phyloP scores from a whole-genome alignment of 495 filamentous ascomycete genomes.

The Glutinoglossum americanum region DNA sequence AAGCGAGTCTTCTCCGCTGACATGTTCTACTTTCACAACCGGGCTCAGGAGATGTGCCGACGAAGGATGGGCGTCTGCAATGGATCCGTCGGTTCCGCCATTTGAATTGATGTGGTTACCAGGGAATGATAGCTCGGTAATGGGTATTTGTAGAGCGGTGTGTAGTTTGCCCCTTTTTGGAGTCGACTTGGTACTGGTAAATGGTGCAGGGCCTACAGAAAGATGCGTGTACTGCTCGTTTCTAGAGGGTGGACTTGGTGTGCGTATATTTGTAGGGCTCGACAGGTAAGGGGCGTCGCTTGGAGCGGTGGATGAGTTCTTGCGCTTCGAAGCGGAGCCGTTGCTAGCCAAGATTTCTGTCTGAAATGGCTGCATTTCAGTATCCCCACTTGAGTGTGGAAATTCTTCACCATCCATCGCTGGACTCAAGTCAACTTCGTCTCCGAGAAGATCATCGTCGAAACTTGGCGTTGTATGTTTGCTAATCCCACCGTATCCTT shows the following conservation, averaged over 20 bases:
- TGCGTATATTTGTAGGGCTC: neutral
- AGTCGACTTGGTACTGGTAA: neutral
- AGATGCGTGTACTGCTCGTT: neutral
- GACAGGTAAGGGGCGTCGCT: neutral
- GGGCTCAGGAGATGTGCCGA: neutral
- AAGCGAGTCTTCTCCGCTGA: neutral
- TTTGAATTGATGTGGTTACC: neutral
- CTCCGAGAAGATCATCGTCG: neutral
- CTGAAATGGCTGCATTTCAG: neutral
- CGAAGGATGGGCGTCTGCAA: neutral
- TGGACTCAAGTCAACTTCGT: neutral
- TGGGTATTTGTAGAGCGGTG: neutral
- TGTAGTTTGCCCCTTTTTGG: neutral
- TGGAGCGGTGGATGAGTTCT: neutral
- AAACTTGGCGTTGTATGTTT: constrained; percentile 3
- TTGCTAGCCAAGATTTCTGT: neutral
- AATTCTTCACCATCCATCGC: neutral
- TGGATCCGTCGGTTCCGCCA: neutral
- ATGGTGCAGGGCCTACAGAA: neutral
- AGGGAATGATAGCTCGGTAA: neutral
- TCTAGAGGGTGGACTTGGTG: neutral
- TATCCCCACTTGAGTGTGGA: neutral
- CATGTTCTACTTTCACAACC: neutral
- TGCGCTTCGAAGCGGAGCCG: neutral
- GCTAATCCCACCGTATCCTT: constrained; percentile 1